These are phyloP conservation scores for Quercus cerris DNA, from an alignment of 306 rosid species.

Conservation along the genomic window DNA sequence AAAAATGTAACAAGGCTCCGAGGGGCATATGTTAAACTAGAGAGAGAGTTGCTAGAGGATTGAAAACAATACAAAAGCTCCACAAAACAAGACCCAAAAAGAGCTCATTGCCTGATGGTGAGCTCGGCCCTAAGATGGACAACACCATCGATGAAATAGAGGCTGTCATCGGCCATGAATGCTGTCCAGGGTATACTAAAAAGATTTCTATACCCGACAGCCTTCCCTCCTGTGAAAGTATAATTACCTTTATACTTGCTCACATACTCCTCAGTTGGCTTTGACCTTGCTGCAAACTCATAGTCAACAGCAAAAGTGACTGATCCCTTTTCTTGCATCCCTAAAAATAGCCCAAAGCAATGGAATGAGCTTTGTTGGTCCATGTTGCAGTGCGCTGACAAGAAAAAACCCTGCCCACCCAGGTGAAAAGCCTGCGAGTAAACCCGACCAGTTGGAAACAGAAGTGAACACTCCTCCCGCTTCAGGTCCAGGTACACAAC, in stretches of 20 bases:
- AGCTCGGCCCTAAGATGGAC: constrained; percentile 49
- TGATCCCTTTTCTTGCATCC: constrained; percentile 38
- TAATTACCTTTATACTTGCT: constrained; percentile 34
- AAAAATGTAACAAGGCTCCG: not conserved
- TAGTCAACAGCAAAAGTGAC: constrained; percentile 31
- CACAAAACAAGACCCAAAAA: not conserved
- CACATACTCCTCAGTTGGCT: constrained; percentile 27
- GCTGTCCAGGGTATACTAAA: constrained; percentile 30
- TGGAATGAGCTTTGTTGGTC: constrained; percentile 41
- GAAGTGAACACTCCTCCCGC: constrained; percentile 33
- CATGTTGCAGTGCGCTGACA: constrained; percentile 51
- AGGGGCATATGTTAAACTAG: not conserved
- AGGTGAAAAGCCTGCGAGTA: constrained; percentile 39
- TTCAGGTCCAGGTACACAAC: constrained; percentile 45
- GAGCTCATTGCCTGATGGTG: constrained; percentile 33
- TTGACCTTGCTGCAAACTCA: constrained; percentile 43
- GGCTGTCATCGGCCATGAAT: constrained; percentile 39
- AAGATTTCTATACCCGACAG: constrained; percentile 43
- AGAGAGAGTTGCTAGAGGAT: not conserved
- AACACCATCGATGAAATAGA: constrained; percentile 34
- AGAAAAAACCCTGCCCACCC: constrained; percentile 38
- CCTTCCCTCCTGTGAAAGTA: constrained; percentile 48
- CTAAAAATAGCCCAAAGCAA: constrained; percentile 40
- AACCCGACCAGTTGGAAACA: constrained; percentile 38
- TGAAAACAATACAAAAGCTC: not conserved